Evolutionary conservation across 805 yeast species (phyloP), one percentile per base, ranked within the genome.

Genomic region (Hyphopichia homilentoma): DNA sequence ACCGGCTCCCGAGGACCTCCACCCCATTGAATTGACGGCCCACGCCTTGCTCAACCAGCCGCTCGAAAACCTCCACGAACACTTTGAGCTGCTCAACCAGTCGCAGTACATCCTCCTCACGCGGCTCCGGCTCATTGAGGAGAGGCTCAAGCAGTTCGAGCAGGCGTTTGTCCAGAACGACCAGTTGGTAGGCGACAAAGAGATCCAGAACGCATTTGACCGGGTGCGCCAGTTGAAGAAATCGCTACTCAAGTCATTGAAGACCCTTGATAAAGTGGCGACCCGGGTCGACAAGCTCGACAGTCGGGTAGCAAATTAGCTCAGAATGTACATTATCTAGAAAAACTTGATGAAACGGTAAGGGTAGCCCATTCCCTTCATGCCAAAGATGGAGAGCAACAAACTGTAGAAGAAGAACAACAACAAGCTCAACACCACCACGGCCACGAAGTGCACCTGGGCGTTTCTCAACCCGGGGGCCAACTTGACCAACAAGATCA

Each of bases 311-410:
- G n/a, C n/a, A n/a, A n/a, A n/a, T n/a, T n/a, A n/a, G n/a, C n/a
- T n/a, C 22, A 32, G 17, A 33, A 21, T 27, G 16, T n/a, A 27
- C 9, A n/a, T 17, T 8, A 21, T 16, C 28, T 20, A 39, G n/a
- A 29, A 27, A 22, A 27, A 23, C 16, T 20, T 30, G 15, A 48
- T 28, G 23, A 90, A 64, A 43, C 61, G 67, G 64, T 69, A 84
- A 25, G 97, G 97, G 57, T 85, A 93, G 1, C 85, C 83, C 4
- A 71, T 57, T 42, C 78, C 77, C 66, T 93, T 93, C 50, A 74
- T 49, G 28, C 70, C 71, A 69, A 85, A 93, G 34, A 85, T 68
- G 29, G 69, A 61, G 37, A 88, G 64, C 44, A 85, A 63, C 29
- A 73, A 69, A 47, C 89, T 78, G 64, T 75, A 87, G 28, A 73